Conservation (phyloP, 2,329 filamentous ascomycete species). For the Pseudocercospora fijiensis region DNA sequence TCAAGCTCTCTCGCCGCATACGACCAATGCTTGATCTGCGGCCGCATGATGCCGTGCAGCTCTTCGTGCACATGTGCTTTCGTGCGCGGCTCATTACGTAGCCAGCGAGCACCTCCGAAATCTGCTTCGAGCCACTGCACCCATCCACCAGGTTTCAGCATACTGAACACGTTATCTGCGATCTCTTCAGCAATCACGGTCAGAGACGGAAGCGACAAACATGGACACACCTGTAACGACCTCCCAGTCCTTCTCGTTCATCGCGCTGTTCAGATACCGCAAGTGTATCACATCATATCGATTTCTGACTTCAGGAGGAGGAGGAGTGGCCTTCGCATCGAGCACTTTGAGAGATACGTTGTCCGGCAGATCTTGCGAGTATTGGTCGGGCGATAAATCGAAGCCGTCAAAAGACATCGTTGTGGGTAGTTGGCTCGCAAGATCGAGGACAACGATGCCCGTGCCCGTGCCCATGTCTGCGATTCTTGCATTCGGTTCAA, state of each 20-base stretch:
- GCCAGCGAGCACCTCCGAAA: conserved; percentile 8
- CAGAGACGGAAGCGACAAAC: background rate
- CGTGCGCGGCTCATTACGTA: background rate
- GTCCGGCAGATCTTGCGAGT: background rate
- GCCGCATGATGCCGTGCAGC: conserved; percentile 2
- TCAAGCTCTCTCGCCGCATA: conserved; percentile 1
- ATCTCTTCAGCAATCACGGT: background rate
- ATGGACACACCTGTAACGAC: conserved; percentile 1
- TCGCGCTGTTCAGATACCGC: conserved; percentile 1
- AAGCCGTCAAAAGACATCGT: conserved; percentile 1
- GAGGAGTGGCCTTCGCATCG: conserved; percentile 6
- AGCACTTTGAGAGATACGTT: conserved; percentile 4
- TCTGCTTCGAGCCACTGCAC: conserved; percentile 7
- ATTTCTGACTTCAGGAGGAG: background rate
- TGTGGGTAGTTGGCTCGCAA: background rate
- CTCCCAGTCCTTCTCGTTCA: conserved; percentile 6
- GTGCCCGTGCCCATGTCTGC: conserved; percentile 11
- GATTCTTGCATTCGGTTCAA: background rate
- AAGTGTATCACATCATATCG: conserved; percentile 10
- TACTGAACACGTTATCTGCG: conserved; percentile 3
- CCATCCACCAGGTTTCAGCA: conserved; percentile 2
- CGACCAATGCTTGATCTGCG: conserved; percentile 3
- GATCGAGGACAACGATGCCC: conserved; percentile 7
- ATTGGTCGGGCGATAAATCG: conserved; percentile 4
- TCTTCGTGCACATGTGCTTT: conserved; percentile 4